Evolutionary conservation across 2,329 filamentous ascomycete species (phyloP).

Genomic region (Apiospora saccharicola): DNA sequence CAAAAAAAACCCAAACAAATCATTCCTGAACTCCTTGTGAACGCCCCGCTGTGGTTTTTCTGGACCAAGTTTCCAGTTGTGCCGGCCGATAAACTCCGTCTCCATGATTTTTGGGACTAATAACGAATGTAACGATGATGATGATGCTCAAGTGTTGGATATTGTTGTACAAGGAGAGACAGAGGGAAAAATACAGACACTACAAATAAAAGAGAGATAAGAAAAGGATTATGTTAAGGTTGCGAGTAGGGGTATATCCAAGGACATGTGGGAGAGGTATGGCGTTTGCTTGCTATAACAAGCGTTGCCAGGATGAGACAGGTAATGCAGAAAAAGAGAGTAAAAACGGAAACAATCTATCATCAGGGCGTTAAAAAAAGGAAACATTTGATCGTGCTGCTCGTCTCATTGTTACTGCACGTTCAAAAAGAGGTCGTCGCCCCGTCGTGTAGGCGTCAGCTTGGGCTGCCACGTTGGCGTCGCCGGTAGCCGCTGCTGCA

Average conservation of each 20-base stretch:
- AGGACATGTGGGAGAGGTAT: neutral
- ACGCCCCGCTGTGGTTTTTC: neutral
- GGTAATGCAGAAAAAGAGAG: neutral
- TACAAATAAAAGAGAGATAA: neutral
- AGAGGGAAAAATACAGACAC: neutral
- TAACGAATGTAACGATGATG: neutral
- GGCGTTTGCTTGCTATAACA: neutral
- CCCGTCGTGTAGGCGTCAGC: conserved; percentile 71
- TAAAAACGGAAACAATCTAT: neutral
- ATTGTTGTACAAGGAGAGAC: neutral
- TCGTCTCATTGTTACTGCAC: conserved; percentile 51
- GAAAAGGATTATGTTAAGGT: neutral
- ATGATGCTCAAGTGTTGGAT: neutral
- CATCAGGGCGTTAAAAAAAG: neutral
- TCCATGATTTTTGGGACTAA: neutral
- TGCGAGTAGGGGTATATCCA: conserved; percentile 7
- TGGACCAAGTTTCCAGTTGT: neutral
- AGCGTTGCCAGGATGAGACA: neutral
- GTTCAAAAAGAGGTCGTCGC: conserved; percentile 69
- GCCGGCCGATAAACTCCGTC: neutral
- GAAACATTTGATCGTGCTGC: neutral
- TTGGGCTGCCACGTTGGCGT: conserved; percentile 69
- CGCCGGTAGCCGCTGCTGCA: conserved; percentile 43
- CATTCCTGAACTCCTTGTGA: conserved; percentile 9
- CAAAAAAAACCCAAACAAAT: neutral